These are phyloP conservation scores for Thalassiosira profunda DNA, from an alignment of 108 stramenopile genomes.

Conservation along the genomic window DNA sequence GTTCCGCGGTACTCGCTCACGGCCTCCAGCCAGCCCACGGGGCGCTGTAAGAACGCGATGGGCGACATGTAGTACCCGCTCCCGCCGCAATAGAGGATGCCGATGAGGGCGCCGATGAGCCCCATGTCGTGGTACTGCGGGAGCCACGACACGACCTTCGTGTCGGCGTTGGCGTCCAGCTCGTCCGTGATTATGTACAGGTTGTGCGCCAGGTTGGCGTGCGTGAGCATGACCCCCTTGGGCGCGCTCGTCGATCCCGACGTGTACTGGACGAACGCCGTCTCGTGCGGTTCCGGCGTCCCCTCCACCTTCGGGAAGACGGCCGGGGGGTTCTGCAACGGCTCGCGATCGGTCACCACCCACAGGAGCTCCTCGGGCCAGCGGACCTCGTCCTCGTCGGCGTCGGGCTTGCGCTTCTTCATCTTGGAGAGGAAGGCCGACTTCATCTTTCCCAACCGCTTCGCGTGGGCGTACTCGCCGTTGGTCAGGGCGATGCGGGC, in stretches of 20 bases:
- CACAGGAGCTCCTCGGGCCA: constrained; percentile 86
- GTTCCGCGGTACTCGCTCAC: constrained; percentile 87
- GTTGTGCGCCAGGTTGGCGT: constrained; percentile 93
- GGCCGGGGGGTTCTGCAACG: constrained; percentile 20
- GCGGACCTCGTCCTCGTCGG: constrained; percentile 4
- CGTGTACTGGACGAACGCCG: constrained; percentile 98
- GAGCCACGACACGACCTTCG: constrained; percentile 98
- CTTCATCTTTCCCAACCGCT: constrained; percentile 63
- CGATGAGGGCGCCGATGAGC: constrained; percentile 96
- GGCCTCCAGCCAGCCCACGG: constrained; percentile 91
- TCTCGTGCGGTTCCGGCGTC: constrained; percentile 36
- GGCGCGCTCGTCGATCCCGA: constrained; percentile 96
- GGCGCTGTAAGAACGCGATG: constrained; percentile 94
- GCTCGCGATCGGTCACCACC: constrained; percentile 68
- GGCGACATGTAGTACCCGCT: constrained; percentile 97
- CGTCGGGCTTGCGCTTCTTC: neutral
- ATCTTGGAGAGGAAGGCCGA: constrained; percentile 24
- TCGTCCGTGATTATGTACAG: constrained; percentile 86
- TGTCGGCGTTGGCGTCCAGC: constrained; percentile 74
- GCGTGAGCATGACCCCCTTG: constrained; percentile 96
- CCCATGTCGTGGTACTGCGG: constrained; percentile 99
- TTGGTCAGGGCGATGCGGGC: constrained; percentile 91
- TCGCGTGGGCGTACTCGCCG: constrained; percentile 82
- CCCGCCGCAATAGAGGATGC: constrained; percentile 96
- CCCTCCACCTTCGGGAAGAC: constrained; percentile 2